Conservation (phyloP, 2,329 filamentous ascomycete genomes). For the Diaporthe ilicicola region DNA sequence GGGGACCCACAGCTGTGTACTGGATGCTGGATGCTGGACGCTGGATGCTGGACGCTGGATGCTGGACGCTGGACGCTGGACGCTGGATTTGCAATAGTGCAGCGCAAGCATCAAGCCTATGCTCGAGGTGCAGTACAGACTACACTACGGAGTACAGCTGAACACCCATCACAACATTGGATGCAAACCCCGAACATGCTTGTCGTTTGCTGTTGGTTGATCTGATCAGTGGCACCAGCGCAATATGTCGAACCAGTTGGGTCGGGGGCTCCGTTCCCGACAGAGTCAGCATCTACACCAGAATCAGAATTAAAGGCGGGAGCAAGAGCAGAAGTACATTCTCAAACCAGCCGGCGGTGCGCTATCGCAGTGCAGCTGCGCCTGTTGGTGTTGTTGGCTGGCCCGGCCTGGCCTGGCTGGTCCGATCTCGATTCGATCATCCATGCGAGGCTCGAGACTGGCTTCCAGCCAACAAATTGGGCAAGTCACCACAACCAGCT, state of each 20-base stretch:
- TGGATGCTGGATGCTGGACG: not conserved
- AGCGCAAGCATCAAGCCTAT: constrained; percentile 2
- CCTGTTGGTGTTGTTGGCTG: not conserved
- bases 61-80: no score
- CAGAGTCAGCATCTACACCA: not conserved
- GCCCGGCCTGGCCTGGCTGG: not conserved
- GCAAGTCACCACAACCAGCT: not conserved
- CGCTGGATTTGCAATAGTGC: not conserved
- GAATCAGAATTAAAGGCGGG: not conserved
- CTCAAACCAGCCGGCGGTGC: constrained; percentile 1
- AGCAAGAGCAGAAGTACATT: not conserved
- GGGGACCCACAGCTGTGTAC: not conserved
- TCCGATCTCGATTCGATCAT: constrained; percentile 9
- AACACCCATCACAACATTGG: not conserved
- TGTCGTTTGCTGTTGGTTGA: not conserved
- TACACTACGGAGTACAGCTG: not conserved
- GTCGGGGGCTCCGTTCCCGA: not conserved
- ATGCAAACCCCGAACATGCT: not conserved
- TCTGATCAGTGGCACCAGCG: not conserved
- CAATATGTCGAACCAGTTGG: not conserved
- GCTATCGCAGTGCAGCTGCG: not conserved
- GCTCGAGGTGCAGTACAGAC: not conserved
- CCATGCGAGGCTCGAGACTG: not conserved
- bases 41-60: not conserved
- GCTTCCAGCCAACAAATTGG: not conserved